phyloP scores from a whole-genome alignment of 495 filamentous ascomycete genomes.

The Daldinia loculata region DNA sequence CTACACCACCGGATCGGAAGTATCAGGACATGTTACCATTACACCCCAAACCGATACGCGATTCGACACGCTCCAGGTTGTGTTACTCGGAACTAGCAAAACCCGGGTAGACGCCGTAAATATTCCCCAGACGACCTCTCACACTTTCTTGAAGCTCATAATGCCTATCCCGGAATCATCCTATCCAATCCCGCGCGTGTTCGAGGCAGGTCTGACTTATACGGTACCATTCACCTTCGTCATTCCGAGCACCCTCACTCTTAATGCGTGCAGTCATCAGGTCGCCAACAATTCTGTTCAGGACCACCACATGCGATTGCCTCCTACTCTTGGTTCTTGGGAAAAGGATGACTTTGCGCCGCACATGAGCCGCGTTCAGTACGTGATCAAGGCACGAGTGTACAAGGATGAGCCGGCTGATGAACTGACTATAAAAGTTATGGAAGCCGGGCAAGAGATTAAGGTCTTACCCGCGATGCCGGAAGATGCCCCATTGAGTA shows the following conservation, averaged over 20 bases:
- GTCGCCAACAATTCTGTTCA: conserved; percentile 64
- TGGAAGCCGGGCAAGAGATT: conserved; percentile 65
- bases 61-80: conserved; percentile 84
- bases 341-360: conserved; percentile 83
- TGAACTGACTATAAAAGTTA: conserved; percentile 48
- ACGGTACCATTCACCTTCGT: conserved; percentile 88
- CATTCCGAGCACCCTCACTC: conserved; percentile 76
- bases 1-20: conserved; percentile 58
- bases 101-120: conserved; percentile 54
- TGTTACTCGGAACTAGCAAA: conserved; percentile 72
- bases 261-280: conserved; percentile 59
- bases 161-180: conserved; percentile 77
- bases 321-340: conserved; percentile 81
- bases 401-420: conserved; percentile 48
- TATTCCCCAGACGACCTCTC: conserved; percentile 54
- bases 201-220: conserved; percentile 72
- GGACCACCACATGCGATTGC: conserved; percentile 78
- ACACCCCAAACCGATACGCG: conserved; percentile 67
- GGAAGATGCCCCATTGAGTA: conserved; percentile 80
- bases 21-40: conserved; percentile 63
- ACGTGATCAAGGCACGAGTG: conserved; percentile 71
- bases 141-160: conserved; percentile 78
- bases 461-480: conserved; percentile 76
- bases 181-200: conserved; percentile 74
- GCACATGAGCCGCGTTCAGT: conserved; percentile 79